phyloP scores from a whole-genome alignment of 495 filamentous ascomycete genomes.

The Hypoxylon trugodes region DNA sequence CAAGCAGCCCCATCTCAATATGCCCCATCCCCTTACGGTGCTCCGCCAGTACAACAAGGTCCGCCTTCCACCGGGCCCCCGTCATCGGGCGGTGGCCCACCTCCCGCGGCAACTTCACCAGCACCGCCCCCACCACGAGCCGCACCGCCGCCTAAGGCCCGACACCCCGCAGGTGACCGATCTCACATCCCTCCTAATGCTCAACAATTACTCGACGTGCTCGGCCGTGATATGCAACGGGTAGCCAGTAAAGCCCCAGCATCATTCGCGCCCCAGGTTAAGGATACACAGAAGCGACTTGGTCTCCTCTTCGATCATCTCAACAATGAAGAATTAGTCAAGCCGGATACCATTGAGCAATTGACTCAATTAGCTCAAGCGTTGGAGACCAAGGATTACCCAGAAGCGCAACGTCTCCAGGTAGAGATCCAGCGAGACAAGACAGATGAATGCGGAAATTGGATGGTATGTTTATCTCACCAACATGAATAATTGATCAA shows the following conservation, averaged over 20 bases:
- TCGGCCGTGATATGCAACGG: slow-evolving; percentile 84
- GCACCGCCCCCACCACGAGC: slow-evolving; percentile 54
- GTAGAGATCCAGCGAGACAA: slow-evolving; percentile 83
- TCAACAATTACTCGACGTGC: slow-evolving; percentile 79
- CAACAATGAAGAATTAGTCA: slow-evolving; percentile 92
- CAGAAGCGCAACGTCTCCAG: slow-evolving; percentile 77
- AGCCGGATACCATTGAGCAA: slow-evolving; percentile 78
- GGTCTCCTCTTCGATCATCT: slow-evolving; percentile 93
- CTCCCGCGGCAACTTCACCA: slow-evolving; percentile 60
- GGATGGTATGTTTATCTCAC: slow-evolving; percentile 80
- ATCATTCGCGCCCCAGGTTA: slow-evolving; percentile 83
- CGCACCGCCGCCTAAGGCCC: slow-evolving; percentile 55
- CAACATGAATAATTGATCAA: slow-evolving; percentile 11
- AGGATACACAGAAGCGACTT: slow-evolving; percentile 90
- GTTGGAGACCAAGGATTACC: slow-evolving; percentile 75
- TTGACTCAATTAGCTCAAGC: slow-evolving; percentile 69
- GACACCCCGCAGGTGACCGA: slow-evolving; percentile 86
- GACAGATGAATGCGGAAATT: slow-evolving; percentile 85
- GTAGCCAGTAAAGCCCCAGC: slow-evolving; percentile 84
- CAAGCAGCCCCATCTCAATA: slow-evolving; percentile 54
- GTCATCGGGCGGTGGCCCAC: slow-evolving; percentile 56
- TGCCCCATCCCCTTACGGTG: slow-evolving; percentile 49
- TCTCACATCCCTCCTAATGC: slow-evolving; percentile 84
- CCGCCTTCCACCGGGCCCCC: slow-evolving; percentile 58
- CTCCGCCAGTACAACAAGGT: slow-evolving; percentile 40